phyloP scores from a whole-genome alignment of 805 yeast species.

The Candida krabiensis region DNA sequence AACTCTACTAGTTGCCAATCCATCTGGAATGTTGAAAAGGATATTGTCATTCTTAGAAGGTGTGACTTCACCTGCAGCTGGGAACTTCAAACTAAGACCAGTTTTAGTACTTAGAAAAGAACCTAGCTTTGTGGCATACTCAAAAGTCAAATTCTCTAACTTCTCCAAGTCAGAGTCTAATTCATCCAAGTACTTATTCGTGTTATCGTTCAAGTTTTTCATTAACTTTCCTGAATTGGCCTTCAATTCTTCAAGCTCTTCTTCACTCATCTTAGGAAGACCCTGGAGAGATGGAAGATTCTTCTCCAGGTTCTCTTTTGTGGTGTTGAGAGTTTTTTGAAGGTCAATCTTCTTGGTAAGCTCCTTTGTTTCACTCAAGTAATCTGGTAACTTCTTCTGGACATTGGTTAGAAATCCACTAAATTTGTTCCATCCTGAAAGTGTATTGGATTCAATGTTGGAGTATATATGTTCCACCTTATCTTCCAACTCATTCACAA shows the following conservation, averaged over 20 bases:
- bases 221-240: conserved; percentile 27
- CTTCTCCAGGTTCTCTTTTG: conserved; percentile 18
- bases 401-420: conserved; percentile 36
- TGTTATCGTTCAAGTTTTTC: conserved; percentile 35
- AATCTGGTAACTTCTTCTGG: conserved; percentile 34
- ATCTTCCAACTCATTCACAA: conserved; percentile 55
- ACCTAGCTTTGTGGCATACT: conserved; percentile 58
- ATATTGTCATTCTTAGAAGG: conserved; percentile 39
- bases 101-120: conserved; percentile 41
- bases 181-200: conserved; percentile 66
- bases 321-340: conserved; percentile 16
- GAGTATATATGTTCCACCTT: conserved; percentile 40
- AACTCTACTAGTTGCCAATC: conserved; percentile 50
- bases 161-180: conserved; percentile 73
- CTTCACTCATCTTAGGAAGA: conserved; percentile 21
- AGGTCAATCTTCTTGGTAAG: conserved; percentile 20
- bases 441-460: conserved; percentile 42
- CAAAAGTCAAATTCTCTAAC: conserved; percentile 68
- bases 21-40: conserved; percentile 45
- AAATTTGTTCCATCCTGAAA: conserved; percentile 35
- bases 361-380: conserved; percentile 29
- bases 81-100: conserved; percentile 14
- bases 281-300: conserved; percentile 15
- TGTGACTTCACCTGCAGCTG: conserved; percentile 11
- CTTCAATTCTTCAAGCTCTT: conserved; percentile 25